Percentiles rank a stretch among this genome's conserved stretches.
phyloP scores from a whole-genome alignment of 352 stramenopile species.

The Aphanomyces cochlioides region DNA sequence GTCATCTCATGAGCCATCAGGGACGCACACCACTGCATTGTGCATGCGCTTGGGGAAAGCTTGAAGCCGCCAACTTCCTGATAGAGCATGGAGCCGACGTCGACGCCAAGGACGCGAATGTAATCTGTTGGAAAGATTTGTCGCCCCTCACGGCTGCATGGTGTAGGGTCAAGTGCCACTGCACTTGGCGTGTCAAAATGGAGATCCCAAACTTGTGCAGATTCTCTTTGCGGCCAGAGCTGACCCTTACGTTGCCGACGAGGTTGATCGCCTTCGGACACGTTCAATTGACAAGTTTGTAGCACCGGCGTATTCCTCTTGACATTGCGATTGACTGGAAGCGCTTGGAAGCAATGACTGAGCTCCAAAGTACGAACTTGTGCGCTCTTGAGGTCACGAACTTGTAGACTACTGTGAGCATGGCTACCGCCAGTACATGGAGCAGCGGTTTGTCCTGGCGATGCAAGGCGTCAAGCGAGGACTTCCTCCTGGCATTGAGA shows the following conservation, averaged over 20 bases:
- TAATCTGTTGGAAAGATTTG: constrained; percentile 14
- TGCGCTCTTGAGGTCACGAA: neutral
- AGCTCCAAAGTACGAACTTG: neutral
- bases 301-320: neutral
- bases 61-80: constrained; percentile 43
- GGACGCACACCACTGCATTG: constrained; percentile 51
- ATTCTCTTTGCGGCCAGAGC: constrained; percentile 38
- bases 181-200: constrained; percentile 56
- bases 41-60: constrained; percentile 52
- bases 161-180: constrained; percentile 48
- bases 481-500: neutral
- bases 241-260: constrained; percentile 48
- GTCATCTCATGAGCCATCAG: constrained; percentile 28
- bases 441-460: neutral
- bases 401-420: neutral
- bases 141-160: too few species aligned
- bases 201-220: constrained; percentile 46
- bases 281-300: neutral
- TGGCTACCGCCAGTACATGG: neutral
- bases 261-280: constrained; percentile 16
- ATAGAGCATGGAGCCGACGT: constrained; percentile 37
- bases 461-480: neutral
- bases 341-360: constrained; percentile 7
- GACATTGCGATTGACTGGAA: constrained; percentile 15
- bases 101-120: constrained; percentile 41